These are phyloP conservation scores for Syzygium aromaticum DNA, from an alignment of 345 rosid genomes.

Conservation along the genomic window DNA sequence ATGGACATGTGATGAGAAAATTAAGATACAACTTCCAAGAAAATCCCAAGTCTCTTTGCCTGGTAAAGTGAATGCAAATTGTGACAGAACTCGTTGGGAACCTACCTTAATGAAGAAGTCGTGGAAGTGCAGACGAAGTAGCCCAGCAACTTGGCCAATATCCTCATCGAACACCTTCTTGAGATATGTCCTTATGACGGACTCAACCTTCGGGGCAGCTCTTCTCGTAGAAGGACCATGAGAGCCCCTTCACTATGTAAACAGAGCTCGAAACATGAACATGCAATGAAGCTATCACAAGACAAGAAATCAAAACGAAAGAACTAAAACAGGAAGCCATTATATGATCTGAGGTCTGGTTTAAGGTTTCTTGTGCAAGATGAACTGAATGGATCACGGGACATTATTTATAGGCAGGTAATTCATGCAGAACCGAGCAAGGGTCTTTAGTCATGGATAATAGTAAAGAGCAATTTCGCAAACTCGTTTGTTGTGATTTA, in stretches of 20 bases:
- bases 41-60: neutral
- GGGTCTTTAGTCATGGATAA: too few relatives aligned
- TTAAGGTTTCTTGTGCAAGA: neutral
- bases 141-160: constrained; percentile 79
- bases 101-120: constrained; percentile 88
- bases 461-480: too few relatives aligned
- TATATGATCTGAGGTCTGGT: neutral
- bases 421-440: neutral
- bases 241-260: constrained; percentile 43
- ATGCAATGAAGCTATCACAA: neutral
- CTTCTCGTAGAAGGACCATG: constrained; percentile 54
- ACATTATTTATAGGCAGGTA: neutral
- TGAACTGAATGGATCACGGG: neutral
- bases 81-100: neutral
- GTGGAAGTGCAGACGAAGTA: constrained; percentile 86
- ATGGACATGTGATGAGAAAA: neutral
- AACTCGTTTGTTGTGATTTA: too few relatives aligned
- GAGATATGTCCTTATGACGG: constrained; percentile 43
- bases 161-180: constrained; percentile 54
- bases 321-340: neutral
- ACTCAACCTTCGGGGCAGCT: constrained; percentile 68
- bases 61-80: neutral
- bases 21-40: neutral
- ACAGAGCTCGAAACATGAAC: neutral
- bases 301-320: neutral